Percentiles rank a stretch among this genome's conserved stretches.
phyloP scores from a whole-genome alignment of 1,284 basidiomycete species.

The Sanghuangporus sanghuang region DNA sequence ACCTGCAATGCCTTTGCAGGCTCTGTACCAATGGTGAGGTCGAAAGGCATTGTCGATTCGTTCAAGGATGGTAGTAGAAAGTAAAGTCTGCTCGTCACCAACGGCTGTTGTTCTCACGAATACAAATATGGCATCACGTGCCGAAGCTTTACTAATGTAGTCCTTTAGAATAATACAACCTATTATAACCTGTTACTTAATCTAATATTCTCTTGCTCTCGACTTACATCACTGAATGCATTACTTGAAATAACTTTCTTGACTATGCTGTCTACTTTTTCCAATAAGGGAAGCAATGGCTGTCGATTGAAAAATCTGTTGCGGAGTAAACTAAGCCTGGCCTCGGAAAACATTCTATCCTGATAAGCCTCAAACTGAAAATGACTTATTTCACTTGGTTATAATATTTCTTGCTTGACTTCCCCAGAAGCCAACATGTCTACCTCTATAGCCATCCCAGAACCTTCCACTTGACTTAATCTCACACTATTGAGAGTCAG shows the following conservation, averaged over 20 bases:
- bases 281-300: too few species aligned
- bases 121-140: background rate
- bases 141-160: background rate
- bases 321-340: too few species aligned
- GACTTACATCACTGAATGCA: background rate
- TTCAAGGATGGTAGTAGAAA: constrained; percentile 3
- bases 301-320: too few species aligned
- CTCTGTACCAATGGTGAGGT: constrained; percentile 74
- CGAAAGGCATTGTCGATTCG: constrained; percentile 55
- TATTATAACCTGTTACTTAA: background rate
- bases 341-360: too few species aligned
- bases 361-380: background rate
- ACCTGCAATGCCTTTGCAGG: constrained; percentile 70
- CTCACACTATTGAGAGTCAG: constrained; percentile 8
- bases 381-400: background rate
- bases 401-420: background rate
- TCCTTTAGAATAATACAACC: background rate
- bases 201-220: background rate
- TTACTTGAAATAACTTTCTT: background rate
- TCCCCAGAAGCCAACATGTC: constrained; percentile 2
- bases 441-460: constrained; percentile 4
- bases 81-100: background rate
- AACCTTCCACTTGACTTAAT: background rate
- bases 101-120: background rate
- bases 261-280: too few species aligned